These are phyloP conservation scores for Pseudognaphalium luteoalbum DNA, from an alignment of 129 eudicot genomes.

Conservation along the genomic window DNA sequence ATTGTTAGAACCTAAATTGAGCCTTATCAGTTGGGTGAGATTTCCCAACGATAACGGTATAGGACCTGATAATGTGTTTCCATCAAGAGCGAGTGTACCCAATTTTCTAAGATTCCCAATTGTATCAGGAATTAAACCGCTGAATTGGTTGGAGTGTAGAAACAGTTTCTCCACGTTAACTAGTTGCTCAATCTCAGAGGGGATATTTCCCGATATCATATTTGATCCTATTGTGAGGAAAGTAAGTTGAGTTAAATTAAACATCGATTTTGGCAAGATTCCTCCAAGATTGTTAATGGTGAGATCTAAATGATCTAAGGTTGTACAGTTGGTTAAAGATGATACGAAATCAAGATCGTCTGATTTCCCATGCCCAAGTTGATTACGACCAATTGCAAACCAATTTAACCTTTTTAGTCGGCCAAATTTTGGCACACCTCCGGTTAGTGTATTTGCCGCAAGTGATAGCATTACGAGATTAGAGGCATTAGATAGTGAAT, in stretches of 20 bases:
- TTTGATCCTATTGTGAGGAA: not conserved
- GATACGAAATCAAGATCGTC: conserved; percentile 28
- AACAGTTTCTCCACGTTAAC: not conserved
- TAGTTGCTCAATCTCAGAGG: conserved; percentile 23
- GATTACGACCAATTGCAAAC: not conserved
- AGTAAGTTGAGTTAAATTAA: conserved; percentile 21
- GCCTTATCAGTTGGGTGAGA: conserved; percentile 2
- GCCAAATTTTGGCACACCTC: conserved; percentile 22
- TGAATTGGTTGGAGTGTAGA: not conserved
- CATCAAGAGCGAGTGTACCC: not conserved
- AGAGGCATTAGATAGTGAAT: conserved; percentile 21
- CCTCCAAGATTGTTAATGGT: conserved; percentile 22
- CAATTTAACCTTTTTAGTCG: not conserved
- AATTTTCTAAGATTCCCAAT: conserved; percentile 19
- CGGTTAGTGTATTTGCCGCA: not conserved
- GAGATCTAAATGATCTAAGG: not conserved
- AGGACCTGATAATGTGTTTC: conserved; percentile 17
- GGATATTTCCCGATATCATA: conserved; percentile 21
- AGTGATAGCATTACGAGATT: not conserved
- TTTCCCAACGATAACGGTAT: conserved; percentile 34
- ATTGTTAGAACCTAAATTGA: not conserved
- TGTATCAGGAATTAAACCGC: not conserved
- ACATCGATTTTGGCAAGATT: conserved; percentile 12
- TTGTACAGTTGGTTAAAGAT: conserved; percentile 26
- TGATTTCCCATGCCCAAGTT: not conserved